Evolutionary conservation across 2,329 filamentous ascomycete genomes (phyloP), one percentile per base, ranked within the genome.

Genomic region (Fusarium keratoplasticum): DNA sequence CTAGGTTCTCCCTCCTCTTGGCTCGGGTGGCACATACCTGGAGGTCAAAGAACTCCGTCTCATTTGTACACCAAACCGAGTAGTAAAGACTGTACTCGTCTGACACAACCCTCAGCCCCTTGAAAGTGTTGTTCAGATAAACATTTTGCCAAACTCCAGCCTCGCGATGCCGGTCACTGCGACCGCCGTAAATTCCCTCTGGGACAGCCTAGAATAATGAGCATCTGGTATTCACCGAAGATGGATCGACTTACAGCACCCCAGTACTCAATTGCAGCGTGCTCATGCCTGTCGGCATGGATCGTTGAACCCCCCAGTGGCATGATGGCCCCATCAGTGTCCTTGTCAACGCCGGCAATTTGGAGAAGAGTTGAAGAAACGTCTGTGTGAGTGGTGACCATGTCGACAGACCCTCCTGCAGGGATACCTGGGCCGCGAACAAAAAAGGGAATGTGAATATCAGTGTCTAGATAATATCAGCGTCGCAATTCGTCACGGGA

Each of bases 341-440:
- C 10, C 50, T 33, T 54, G 10, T 20, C 27, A 20, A 54, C 50
- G 1, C 50, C 50, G 10, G 50, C 50, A 2, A 54, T 54, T 20
- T 31, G 25, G 14, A 90, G 84, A 47, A 91, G 82, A 0, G 89
- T 90, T 0, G 89, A 88, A 0, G 86, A 87, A 8, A 91, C 80
- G 68, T 91, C 89, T 3, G 87, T 86, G 64, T 91, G 87, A 0
- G 86, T 84, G 0, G 86, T 88, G 1, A 87, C 84, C 0, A 81
- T 78, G 14, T 82, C 79, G 0, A 80, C 78, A 18, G 77, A 62
- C 1, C 84, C 84, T 29, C 80, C 76, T 0, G 83, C 18, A 11
- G 16, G 78, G 2, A 89, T 76, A 2, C 85, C 84, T 0, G 88
- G 87, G 0, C 88, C 88, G 2, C 87, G 83, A 22, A 89, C 81